phyloP scores from a whole-genome alignment of 257 asterid species.

The Salvia miltiorrhiza region DNA sequence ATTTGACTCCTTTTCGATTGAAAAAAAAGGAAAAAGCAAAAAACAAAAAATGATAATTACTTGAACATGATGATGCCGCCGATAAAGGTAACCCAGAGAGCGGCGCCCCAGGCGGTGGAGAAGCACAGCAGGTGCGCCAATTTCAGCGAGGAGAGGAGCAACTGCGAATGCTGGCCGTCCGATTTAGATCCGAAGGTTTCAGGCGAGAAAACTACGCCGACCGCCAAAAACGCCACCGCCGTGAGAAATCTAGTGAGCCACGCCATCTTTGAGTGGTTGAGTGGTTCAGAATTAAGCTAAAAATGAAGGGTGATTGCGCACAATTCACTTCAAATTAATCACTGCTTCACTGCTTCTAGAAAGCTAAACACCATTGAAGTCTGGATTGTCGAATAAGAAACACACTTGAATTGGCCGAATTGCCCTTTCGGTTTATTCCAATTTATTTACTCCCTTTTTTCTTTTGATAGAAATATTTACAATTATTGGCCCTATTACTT shows the following conservation, averaged over 20 bases:
- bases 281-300: neutral
- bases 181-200: constrained; percentile 78
- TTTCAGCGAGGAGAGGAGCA: constrained; percentile 50
- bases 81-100: constrained; percentile 96
- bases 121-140: constrained; percentile 85
- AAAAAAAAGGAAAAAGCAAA: neutral
- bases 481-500: no score
- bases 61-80: constrained; percentile 99
- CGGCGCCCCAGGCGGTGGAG: constrained; percentile 97
- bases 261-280: constrained; percentile 44
- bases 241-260: constrained; percentile 77
- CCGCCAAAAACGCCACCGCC: constrained; percentile 74
- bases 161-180: constrained; percentile 49
- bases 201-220: constrained; percentile 85
- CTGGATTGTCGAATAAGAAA: constrained; percentile 1
- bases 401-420: neutral
- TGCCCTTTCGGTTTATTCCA: constrained; percentile 3
- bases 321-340: neutral
- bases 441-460: no score
- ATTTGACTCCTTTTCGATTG: neutral
- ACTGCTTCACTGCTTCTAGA: constrained; percentile 19
- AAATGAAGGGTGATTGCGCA: neutral
- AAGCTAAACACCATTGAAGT: neutral
- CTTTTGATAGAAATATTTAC: no score
- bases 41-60: constrained; percentile 28